Base-by-base conservation (phyloP, 805 yeast genomes). In the Yamadazyma insecticola region DNA sequence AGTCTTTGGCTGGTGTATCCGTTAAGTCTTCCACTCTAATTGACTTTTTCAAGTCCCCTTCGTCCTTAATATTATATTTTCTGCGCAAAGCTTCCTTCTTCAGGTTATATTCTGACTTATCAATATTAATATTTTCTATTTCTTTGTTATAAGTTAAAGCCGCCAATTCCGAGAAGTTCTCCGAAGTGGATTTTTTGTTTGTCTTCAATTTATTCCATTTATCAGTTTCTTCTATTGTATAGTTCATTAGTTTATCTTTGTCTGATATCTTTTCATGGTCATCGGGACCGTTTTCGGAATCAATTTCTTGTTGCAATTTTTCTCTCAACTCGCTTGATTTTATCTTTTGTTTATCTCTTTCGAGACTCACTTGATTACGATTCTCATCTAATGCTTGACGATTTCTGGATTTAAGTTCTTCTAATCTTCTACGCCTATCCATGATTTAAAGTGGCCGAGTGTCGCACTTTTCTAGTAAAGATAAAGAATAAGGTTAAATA, bases 191-290 rank as follows among this genome's bases (percentile, higher is more conserved):
- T 23, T 43, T 41, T 31, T 53, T 57, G 29, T 44, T 40, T 25
- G 45, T 54, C 33, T 55, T 47, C 32, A 63, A 67, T 17, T 46
- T 56, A 15, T 76, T 72, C 88, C 88, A 81, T 32, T 61, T 59
- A 40, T 78, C 82, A 34, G 76, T 67, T 32, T 83, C 84, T 32
- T 76, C 82, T 4, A 80, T 68, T 0, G 83, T 70, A 30, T 47
- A 47, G n/a, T 30, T 33, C 16, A 48, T 23, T 5, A 37, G 32
- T 16, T 34, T 32, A n/a, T n/a, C n/a, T n/a, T n/a, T n/a, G n/a
- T n/a, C n/a, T n/a, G n/a, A n/a, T 5, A 14, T 24, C 23, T 18
- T 26, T 26, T 22, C 25, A n/a, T 18, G 9, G 21, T 7, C 21
- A 18, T 18, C 21, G 7, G 18, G 25, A 4, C 14, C 16, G 21